Evolutionary conservation across 345 rosid species (phyloP).

Genomic region (Acer yangbiense): DNA sequence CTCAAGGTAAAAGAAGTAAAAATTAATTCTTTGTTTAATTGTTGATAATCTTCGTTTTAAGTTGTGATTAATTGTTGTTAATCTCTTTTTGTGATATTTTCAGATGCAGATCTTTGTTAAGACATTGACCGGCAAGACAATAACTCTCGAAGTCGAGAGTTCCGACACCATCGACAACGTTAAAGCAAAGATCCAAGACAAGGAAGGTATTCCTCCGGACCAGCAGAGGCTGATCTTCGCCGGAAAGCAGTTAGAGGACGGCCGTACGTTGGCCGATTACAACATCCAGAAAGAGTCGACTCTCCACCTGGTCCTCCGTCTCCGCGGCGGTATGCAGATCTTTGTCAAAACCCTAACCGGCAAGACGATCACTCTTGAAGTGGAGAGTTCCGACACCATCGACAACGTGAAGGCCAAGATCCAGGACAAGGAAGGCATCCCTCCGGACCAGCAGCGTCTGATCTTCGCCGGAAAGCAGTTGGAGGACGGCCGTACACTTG

Average conservation of each 20-base stretch:
- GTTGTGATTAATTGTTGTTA: neutral
- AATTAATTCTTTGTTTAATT: no score
- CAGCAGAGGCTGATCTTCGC: slow-evolving; percentile 35
- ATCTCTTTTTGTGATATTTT: neutral
- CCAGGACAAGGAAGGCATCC: slow-evolving; percentile 23
- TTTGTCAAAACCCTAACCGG: slow-evolving; percentile 22
- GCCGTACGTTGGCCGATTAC: slow-evolving; percentile 35
- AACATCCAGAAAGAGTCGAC: slow-evolving; percentile 42
- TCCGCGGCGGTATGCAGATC: slow-evolving; percentile 34
- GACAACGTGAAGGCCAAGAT: slow-evolving; percentile 24
- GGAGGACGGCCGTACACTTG: slow-evolving; percentile 22
- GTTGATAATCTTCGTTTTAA: neutral
- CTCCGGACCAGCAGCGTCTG: slow-evolving; percentile 21
- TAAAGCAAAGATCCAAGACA: slow-evolving; percentile 18
- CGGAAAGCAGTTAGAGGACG: slow-evolving; percentile 34
- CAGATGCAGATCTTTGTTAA: slow-evolving; percentile 24
- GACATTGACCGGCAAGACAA: slow-evolving; percentile 22
- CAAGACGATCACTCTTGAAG: slow-evolving; percentile 21
- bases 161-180: slow-evolving; percentile 26
- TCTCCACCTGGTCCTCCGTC: slow-evolving; percentile 31
- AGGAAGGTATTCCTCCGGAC: slow-evolving; percentile 39
- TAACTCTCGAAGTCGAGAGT: slow-evolving; percentile 22
- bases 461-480: slow-evolving; percentile 24
- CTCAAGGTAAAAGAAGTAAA: neutral
- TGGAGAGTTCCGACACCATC: slow-evolving; percentile 26